Base-by-base conservation (phyloP, 495 filamentous ascomycete genomes). In the Parachaetomium inaequale region DNA sequence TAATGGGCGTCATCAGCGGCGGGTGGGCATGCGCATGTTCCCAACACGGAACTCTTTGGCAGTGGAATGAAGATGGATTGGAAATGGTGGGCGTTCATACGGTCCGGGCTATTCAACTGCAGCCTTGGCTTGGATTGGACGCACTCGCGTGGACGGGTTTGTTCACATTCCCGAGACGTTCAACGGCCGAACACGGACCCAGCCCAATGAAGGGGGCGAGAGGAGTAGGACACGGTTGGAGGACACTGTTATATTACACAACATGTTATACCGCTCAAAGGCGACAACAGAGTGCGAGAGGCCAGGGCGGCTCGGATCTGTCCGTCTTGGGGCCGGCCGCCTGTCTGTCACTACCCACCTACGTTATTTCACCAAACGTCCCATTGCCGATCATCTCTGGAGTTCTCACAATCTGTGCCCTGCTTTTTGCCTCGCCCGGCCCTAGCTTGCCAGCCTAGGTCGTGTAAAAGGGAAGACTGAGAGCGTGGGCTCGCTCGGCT, bases 1-100 rank as follows among this genome's bases (percentile, higher is more conserved):
- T 55, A 40, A 23, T 38, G 52, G 52, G 52, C 52, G 19, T 55
- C 52, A 38, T 38, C 31, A 23, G 23, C 34, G 52, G 31, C 19
- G 34, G 21, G 2, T 12, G 4, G 42, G 42, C 42, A 46, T 17
- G 42, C 17, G 7, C 8, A 40, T n/a, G n/a, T n/a, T n/a, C n/a
- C 14, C 36, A 40, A 40, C 12, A 40, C 17, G 4, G 6, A 15
- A 2, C 36, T 15, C 36, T 40, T 5, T 12, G 36, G 8, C 34
- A 11, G 8, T 12, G 34, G 34, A 2, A 36, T 40, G 12, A 15
- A 40, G 36, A 40, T 12, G 36, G 10, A 15, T 17, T 12, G 8
- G 36, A 40, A 40, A 40, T 40, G 36, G 10, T 15, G 3, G 12
- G 17, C 36, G 36, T 12, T 17, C 4, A 40, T 40, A 12, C 17